These are phyloP conservation scores for Zelonia costaricensis DNA, from an alignment of 208 protist species.

Conservation along the genomic window DNA sequence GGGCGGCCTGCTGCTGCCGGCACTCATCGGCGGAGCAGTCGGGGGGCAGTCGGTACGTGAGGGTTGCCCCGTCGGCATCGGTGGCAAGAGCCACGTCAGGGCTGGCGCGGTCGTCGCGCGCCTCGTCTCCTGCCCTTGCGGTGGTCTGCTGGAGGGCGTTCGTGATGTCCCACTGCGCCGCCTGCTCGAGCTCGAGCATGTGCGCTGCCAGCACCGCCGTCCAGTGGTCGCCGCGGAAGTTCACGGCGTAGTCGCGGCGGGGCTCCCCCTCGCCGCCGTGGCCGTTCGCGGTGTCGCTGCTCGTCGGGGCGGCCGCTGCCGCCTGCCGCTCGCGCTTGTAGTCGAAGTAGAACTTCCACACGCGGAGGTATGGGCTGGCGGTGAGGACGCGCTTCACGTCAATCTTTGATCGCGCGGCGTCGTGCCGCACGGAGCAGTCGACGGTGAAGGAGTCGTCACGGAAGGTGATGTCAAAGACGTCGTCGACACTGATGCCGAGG, in stretches of 20 bases:
- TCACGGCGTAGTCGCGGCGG: not conserved
- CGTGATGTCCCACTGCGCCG: constrained; percentile 16
- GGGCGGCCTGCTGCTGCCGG: constrained; percentile 12
- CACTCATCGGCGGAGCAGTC: not conserved
- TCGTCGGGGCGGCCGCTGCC: not conserved
- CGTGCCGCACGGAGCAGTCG: constrained; percentile 48
- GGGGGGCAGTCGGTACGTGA: constrained; percentile 15
- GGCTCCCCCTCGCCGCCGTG: not conserved
- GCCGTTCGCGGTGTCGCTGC: too few relatives aligned
- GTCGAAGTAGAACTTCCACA: constrained; percentile 45
- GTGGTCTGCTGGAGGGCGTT: constrained; percentile 1
- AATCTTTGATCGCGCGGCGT: constrained; percentile 9
- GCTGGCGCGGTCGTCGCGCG: not conserved
- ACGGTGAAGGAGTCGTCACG: constrained; percentile 25
- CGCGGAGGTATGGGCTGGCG: constrained; percentile 14
- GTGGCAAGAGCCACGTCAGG: not conserved
- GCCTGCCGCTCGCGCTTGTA: not conserved
- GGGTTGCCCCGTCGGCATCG: constrained; percentile 16
- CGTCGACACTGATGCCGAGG: constrained; percentile 23
- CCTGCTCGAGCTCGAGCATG: constrained; percentile 3
- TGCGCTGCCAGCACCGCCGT: not conserved
- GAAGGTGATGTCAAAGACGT: constrained; percentile 38
- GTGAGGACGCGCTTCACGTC: constrained; percentile 29
- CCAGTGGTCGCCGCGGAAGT: constrained; percentile 25
- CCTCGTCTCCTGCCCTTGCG: not conserved